Base-by-base conservation (phyloP, 768 basidiomycete genomes). In the Sutorius australiensis region DNA sequence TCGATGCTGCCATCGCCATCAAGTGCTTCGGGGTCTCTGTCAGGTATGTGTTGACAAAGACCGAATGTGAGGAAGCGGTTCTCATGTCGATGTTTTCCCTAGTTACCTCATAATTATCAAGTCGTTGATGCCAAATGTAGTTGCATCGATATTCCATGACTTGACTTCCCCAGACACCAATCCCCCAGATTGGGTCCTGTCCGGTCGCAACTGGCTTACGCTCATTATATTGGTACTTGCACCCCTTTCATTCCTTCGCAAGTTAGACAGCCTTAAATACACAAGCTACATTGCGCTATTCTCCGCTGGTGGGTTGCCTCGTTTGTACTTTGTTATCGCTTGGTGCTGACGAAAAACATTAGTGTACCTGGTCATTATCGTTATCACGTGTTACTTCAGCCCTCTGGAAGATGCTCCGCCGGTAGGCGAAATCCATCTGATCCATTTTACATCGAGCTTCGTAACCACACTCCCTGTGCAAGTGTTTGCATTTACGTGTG, bases 1-100 rank as follows among this genome's bases (percentile, higher is more conserved):
- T 98, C 62, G 95, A 98, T 68, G 85, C 84, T 4, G 95, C 95
- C 12, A 93, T 98, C 61, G 93, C 93, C 10, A 87, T 85, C 67
- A 98, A 98, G 67, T 98, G 95, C 69, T 97, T 97, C 66, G 95
- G 95, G 17, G 95, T 98, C 3, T 92, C 91, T 32, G 86, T 95
- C 61, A 93, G 92, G 81, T 92, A 71, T 42, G 80, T 34, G 19
- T 46, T 27, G 36, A 31, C 40, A 50, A 48, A 40, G 44, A 48
- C 27, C 30, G 36, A 31, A 17, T 21, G 2, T 6, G 14, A 46
- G 39, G 12, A 28, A 34, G 40, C n/a, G 19, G 19, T 16, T 43
- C 37, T 46, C 36, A 46, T 40, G 9, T 46, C 21, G 12, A 42
- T 24, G 4, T 24, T 24, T 36, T 47, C 43, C 8, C 17, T 60